Evolutionary conservation across 148 eudicot species (phyloP), one percentile per base, ranked within the genome.

Genomic region (Rhododendron williamsianum): DNA sequence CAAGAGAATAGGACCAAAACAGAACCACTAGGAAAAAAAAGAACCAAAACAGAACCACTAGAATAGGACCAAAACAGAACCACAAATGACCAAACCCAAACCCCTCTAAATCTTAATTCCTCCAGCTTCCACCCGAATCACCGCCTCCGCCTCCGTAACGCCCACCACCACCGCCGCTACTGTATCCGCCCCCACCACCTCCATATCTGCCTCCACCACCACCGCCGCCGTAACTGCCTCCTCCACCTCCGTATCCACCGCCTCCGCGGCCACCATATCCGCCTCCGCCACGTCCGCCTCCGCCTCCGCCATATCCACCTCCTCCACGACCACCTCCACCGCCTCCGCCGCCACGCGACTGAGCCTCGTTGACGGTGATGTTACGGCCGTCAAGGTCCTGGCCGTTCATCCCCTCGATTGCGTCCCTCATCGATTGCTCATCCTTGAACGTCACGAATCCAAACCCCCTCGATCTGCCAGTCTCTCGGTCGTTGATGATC

Each of bases 391-490:
- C 91, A 1, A 89, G 91, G 9, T 84, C 82, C 71, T 83, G 85
- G 1, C 92, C 92, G 81, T 90, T 89, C 93, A 91, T 89, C 43
- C 84, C 89, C 43, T 86, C 89, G 45, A 91, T 91, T 1, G 92
- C 93, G 21, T 90, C 89, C 38, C 80, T 87, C 92, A 91, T 87
- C 12, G 91, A 35, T n/a, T 90, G 89, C 86, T 89, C 92, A 3
- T 78, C 87, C 27, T 82, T 65, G 83, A 89, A 91, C 30, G 93
- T 91, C 12, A 91, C 93, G 77, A 91, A 91, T 1, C 93, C 91
- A 54, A 91, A 91, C 4, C 93, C 93, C 72, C 93, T 88, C 2
- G 92, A 91, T 85, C 93, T 88, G 25, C 91, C 93, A 0, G 91
- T 91, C 85, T 91, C 93, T 11, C 91, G 89, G 12, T 91, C 93